Conservation (phyloP, 2,329 filamentous ascomycete genomes). For the Dothidotthia symphoricarpi region DNA sequence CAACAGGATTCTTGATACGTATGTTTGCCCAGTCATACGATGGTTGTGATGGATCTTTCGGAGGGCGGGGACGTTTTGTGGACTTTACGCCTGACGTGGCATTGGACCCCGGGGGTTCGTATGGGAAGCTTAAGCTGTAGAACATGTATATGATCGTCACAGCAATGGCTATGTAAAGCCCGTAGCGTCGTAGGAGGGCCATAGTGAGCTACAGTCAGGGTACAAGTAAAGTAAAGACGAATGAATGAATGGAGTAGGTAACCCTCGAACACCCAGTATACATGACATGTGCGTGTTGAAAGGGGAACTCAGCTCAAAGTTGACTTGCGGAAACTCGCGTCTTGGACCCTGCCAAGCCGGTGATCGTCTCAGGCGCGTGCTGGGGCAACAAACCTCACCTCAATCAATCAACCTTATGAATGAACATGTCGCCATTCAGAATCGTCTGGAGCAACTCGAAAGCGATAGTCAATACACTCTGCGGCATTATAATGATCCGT, state of each 20-base stretch:
- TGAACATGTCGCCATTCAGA: too few species aligned
- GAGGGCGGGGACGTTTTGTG: background rate
- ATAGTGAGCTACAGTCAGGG: conserved; percentile 27
- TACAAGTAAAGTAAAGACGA: conserved; percentile 10
- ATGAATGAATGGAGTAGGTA: conserved; percentile 1
- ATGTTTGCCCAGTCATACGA: conserved; percentile 44
- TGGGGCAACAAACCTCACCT: too few species aligned
- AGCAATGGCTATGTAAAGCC: conserved; percentile 36
- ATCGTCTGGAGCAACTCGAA: too few species aligned
- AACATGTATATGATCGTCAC: conserved; percentile 39
- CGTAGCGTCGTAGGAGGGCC: conserved; percentile 42
- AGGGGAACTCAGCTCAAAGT: too few species aligned
- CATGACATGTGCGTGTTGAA: too few species aligned
- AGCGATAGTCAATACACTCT: too few species aligned
- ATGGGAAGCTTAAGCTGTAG: conserved; percentile 39
- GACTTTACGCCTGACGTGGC: background rate
- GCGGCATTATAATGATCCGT: too few species aligned
- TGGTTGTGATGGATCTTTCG: conserved; percentile 11
- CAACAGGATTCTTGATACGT: conserved; percentile 43
- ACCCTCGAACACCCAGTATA: too few species aligned
- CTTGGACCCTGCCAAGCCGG: too few species aligned
- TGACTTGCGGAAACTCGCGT: too few species aligned
- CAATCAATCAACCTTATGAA: too few species aligned
- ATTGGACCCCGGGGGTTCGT: conserved; percentile 12
- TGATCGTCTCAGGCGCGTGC: too few species aligned